Conservation (phyloP, 164 flowering plant species). For the Sedum album region DNA sequence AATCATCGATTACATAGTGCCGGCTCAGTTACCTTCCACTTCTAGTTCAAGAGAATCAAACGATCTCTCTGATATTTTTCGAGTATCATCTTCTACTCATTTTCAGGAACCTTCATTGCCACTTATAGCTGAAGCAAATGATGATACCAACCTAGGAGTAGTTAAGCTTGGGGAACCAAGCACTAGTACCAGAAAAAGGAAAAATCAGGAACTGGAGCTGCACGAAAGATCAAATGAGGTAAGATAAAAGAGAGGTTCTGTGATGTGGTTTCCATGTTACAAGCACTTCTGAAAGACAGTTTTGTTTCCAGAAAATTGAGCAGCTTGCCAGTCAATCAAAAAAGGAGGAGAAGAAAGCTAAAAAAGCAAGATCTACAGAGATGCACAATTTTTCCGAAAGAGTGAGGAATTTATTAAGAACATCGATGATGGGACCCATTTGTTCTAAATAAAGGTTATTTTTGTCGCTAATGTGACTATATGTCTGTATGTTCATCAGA, state of each 20-base stretch:
- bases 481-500: neutral
- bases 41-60: neutral
- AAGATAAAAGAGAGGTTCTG: neutral
- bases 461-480: neutral
- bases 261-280: neutral
- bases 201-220: neutral
- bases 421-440: neutral
- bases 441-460: neutral
- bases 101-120: neutral
- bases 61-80: neutral
- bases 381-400: neutral
- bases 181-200: constrained; percentile 2
- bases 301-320: neutral
- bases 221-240: neutral
- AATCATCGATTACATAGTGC: neutral
- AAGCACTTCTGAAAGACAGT: neutral
- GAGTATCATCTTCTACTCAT: neutral
- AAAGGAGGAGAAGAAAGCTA: neutral
- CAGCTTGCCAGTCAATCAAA: neutral
- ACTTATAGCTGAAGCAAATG: neutral
- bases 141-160: neutral
- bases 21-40: neutral
- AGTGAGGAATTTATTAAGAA: neutral
- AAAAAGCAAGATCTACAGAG: neutral
- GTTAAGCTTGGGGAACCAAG: neutral